These are phyloP conservation scores for Diaporthe helianthi DNA, from an alignment of 2,329 filamentous ascomycete genomes.

Conservation along the genomic window DNA sequence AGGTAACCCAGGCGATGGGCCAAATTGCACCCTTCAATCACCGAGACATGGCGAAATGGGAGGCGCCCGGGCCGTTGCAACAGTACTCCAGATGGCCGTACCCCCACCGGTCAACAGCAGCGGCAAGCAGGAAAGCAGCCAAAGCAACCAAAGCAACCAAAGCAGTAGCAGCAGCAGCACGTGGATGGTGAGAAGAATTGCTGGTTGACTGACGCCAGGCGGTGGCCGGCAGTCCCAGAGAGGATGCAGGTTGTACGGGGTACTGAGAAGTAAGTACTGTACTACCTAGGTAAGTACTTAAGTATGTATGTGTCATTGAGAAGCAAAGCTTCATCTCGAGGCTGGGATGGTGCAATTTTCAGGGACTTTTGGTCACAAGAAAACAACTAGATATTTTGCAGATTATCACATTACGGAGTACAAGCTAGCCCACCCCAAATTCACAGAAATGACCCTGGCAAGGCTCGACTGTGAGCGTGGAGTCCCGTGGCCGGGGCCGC, in stretches of 20 bases:
- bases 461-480: conserved; percentile 25
- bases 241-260: too few species aligned
- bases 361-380: conserved; percentile 13
- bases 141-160: not conserved
- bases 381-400: too few species aligned
- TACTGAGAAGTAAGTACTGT: too few species aligned
- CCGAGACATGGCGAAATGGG: conserved; percentile 24
- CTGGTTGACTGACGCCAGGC: conserved; percentile 24
- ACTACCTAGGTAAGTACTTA: too few species aligned
- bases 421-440: not conserved
- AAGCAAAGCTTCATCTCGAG: conserved; percentile 26
- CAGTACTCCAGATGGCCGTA: too few species aligned
- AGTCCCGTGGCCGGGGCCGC: conserved; percentile 11
- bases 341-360: conserved; percentile 23
- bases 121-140: too few species aligned
- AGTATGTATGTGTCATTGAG: conserved; percentile 18
- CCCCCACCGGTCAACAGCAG: conserved; percentile 2
- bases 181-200: not conserved
- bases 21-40: conserved; percentile 24
- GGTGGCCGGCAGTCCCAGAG: not conserved
- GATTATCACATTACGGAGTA: too few species aligned
- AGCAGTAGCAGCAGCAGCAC: not conserved
- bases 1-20: conserved; percentile 5
- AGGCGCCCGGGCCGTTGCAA: conserved; percentile 1
- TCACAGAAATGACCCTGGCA: conserved; percentile 20